phyloP scores from a whole-genome alignment of 2,329 filamentous ascomycete genomes.

The Tolypocladium paradoxum region DNA sequence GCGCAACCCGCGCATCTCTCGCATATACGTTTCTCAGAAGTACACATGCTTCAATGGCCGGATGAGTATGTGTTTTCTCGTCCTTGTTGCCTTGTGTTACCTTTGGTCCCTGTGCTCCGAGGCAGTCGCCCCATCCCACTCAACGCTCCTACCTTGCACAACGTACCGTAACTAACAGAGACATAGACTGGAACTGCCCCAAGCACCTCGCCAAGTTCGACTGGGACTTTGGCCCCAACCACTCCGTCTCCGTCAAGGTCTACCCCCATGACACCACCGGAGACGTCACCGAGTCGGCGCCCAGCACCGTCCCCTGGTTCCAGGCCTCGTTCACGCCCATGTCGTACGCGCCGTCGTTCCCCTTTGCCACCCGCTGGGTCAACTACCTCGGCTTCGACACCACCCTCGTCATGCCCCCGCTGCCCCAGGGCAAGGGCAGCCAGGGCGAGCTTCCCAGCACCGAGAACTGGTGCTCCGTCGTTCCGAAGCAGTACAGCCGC shows the following conservation, averaged over 20 bases:
- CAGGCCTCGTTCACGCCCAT: slow-evolving; percentile 32
- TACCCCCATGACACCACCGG: slow-evolving; percentile 29
- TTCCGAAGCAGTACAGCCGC: slow-evolving; percentile 18
- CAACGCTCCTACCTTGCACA: not conserved
- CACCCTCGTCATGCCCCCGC: slow-evolving; percentile 35
- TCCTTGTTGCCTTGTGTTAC: not conserved
- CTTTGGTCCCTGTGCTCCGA: not conserved
- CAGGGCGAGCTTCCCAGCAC: slow-evolving; percentile 34
- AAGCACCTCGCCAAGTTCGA: slow-evolving; percentile 43
- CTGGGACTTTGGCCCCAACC: slow-evolving; percentile 27
- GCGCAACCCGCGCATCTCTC: slow-evolving; percentile 32
- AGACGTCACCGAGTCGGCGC: slow-evolving; percentile 18
- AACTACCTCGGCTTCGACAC: slow-evolving; percentile 30
- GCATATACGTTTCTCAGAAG: slow-evolving; percentile 44
- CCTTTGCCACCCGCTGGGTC: slow-evolving; percentile 26
- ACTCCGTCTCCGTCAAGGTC: slow-evolving; percentile 29
- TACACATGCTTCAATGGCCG: slow-evolving; percentile 42
- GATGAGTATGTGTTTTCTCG: slow-evolving; percentile 24
- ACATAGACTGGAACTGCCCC: slow-evolving; percentile 42
- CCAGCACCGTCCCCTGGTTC: slow-evolving; percentile 30
- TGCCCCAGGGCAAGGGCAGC: slow-evolving; percentile 28
- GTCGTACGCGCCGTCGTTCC: slow-evolving; percentile 31
- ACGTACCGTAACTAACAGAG: not conserved
- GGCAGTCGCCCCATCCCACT: not conserved
- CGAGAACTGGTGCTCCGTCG: slow-evolving; percentile 31